Percentiles rank a stretch among this genome's conserved stretches.
Conservation (phyloP, 305 asterid species). For the Solanum hybrid region DNA sequence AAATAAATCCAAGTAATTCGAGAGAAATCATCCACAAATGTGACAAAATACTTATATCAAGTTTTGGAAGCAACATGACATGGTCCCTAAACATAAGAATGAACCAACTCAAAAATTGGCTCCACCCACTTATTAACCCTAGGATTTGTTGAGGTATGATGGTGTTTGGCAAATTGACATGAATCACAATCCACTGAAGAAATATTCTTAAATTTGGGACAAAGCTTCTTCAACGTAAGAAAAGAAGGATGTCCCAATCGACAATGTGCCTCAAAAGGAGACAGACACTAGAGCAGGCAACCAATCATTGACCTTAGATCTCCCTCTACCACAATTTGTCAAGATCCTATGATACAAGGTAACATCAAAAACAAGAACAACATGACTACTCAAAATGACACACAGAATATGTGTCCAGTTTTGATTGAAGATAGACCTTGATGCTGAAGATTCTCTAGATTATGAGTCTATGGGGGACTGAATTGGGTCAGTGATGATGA, state of each 20-base stretch:
- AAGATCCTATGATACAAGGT: too few species aligned
- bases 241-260: not conserved
- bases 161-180: not conserved
- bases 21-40: not conserved
- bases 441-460: too few species aligned
- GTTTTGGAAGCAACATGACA: not conserved
- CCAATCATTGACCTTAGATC: too few species aligned
- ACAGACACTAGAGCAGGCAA: not conserved
- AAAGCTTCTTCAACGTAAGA: not conserved
- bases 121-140: not conserved
- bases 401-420: too few species aligned
- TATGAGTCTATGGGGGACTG: too few species aligned
- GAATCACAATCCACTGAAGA: not conserved
- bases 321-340: too few species aligned
- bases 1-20: not conserved
- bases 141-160: not conserved
- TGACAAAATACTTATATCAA: not conserved
- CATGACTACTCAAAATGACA: too few species aligned
- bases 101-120: not conserved
- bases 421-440: too few species aligned
- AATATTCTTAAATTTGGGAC: not conserved
- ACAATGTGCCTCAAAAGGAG: not conserved
- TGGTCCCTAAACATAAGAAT: not conserved
- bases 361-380: too few species aligned
- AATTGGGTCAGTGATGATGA: too few species aligned